Conservation (phyloP, 2,329 filamentous ascomycete genomes). For the Fusarium pininemorale region DNA sequence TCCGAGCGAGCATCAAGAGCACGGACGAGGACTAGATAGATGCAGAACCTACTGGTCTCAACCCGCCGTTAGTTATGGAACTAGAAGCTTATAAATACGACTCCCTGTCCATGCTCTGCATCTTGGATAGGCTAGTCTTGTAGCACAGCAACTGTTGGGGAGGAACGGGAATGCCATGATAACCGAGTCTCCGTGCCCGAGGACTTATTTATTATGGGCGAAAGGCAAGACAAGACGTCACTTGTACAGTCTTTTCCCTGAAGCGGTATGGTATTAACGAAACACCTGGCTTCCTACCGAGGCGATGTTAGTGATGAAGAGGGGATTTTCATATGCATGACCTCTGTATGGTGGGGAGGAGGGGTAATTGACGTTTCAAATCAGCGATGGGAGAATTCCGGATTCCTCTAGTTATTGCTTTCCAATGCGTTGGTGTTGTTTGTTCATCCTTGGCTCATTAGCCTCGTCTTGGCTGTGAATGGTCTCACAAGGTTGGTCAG, state of each 20-base stretch:
- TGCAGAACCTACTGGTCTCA: background rate
- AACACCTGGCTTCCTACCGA: conserved; percentile 13
- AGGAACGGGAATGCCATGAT: conserved; percentile 15
- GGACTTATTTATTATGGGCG: background rate
- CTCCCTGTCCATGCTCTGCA: background rate
- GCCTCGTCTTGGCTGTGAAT: background rate
- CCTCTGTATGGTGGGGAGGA: conserved; percentile 9
- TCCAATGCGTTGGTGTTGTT: background rate
- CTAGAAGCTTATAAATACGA: background rate
- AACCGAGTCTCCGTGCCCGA: conserved; percentile 22
- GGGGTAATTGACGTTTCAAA: conserved; percentile 6
- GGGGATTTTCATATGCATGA: conserved; percentile 1
- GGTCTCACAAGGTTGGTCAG: background rate
- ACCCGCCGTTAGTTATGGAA: background rate
- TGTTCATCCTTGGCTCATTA: background rate
- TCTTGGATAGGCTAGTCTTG: background rate
- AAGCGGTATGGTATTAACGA: background rate
- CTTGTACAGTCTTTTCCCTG: conserved; percentile 20
- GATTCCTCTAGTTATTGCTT: background rate
- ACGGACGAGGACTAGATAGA: background rate
- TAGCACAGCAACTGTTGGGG: background rate
- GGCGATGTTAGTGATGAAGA: conserved; percentile 5
- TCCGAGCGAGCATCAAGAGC: background rate
- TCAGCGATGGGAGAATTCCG: background rate
- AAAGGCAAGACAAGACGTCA: conserved; percentile 13